Evolutionary conservation across 495 filamentous ascomycete genomes (phyloP).

Genomic region (Penicillium paradoxum): DNA sequence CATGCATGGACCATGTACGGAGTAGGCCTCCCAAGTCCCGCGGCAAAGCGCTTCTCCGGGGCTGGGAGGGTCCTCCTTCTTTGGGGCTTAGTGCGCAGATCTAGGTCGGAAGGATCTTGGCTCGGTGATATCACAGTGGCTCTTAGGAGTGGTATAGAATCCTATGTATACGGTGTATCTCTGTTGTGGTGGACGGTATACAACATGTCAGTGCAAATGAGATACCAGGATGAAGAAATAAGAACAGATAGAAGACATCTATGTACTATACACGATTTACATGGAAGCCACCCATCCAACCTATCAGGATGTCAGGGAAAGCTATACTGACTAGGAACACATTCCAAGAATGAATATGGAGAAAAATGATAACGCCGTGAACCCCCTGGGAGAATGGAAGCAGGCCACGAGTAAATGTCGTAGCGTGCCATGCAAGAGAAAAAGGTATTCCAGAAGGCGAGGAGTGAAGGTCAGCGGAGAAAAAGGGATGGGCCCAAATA

Average conservation of each 20-base stretch:
- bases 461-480: neutral
- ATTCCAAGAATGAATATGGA: constrained; percentile 11
- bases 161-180: neutral
- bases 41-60: constrained; percentile 10
- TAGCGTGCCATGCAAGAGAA: constrained; percentile 29
- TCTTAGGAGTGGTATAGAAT: too few species aligned
- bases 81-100: constrained; percentile 1
- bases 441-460: constrained; percentile 14
- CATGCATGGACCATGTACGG: neutral
- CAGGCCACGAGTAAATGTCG: constrained; percentile 17
- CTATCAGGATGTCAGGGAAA: neutral
- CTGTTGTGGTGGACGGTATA: neutral
- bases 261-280: constrained; percentile 37
- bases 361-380: constrained; percentile 25
- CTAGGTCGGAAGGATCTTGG: neutral
- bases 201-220: neutral
- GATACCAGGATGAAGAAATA: constrained; percentile 12
- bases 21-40: neutral
- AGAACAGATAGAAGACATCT: constrained; percentile 19
- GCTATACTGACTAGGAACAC: constrained; percentile 13
- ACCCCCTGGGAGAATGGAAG: constrained; percentile 26
- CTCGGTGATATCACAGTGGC: neutral
- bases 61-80: neutral
- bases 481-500: neutral
- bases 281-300: constrained; percentile 5